These are phyloP conservation scores for Saturnispora besseyi DNA, from an alignment of 805 yeast genomes.

Conservation along the genomic window DNA sequence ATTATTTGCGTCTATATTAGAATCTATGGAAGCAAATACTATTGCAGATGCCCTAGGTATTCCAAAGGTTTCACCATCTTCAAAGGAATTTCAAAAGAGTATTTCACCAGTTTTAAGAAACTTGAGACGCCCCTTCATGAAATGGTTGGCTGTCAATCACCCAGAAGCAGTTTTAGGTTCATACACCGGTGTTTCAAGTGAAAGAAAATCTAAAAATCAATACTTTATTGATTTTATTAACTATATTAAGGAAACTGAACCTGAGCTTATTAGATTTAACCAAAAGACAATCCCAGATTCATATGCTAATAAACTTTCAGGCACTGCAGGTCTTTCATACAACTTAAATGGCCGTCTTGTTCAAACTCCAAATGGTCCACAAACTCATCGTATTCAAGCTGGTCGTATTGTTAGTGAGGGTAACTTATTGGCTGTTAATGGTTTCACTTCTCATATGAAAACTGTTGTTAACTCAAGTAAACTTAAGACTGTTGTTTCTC, in stretches of 20 bases:
- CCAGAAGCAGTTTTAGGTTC: constrained; percentile 30
- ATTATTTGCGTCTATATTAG: constrained; percentile 28
- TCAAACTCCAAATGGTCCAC: constrained; percentile 64
- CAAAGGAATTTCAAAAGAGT: constrained; percentile 14
- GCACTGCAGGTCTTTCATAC: constrained; percentile 72
- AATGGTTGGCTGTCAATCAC: constrained; percentile 44
- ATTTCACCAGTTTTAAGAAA: constrained; percentile 34
- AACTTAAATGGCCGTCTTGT: constrained; percentile 56
- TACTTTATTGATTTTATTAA: constrained; percentile 27
- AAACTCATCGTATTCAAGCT: constrained; percentile 44
- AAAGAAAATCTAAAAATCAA: constrained; percentile 8
- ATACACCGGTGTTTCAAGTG: constrained; percentile 28
- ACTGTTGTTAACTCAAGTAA: constrained; percentile 18
- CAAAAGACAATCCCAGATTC: constrained; percentile 14
- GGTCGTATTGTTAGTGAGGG: constrained; percentile 52
- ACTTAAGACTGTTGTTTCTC: constrained; percentile 12
- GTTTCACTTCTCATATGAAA: constrained; percentile 19
- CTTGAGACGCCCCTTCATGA: constrained; percentile 43
- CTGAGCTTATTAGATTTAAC: constrained; percentile 8
- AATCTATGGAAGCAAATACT: constrained; percentile 22
- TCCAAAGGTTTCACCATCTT: constrained; percentile 17
- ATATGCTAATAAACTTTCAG: constrained; percentile 31
- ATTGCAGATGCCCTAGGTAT: constrained; percentile 21
- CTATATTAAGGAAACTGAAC: constrained; percentile 28
- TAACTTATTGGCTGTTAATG: constrained; percentile 50